Evolutionary conservation across 352 stramenopile species (phyloP), one percentile per base, ranked within the genome.

Genomic region (Phytophthora pini): DNA sequence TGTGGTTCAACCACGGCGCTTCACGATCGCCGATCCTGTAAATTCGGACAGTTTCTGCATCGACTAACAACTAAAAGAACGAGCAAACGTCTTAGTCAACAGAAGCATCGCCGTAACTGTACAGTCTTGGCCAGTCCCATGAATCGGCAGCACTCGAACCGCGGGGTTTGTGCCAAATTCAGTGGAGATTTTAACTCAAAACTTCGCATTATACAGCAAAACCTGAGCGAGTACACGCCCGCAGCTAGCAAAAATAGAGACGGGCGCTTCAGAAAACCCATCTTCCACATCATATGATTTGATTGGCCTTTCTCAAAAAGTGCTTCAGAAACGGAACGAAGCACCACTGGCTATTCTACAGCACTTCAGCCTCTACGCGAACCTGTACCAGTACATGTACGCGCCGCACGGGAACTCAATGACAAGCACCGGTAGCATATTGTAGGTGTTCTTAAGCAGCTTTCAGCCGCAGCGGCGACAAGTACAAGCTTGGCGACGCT

Each of bases 241-340:
- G 17, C 31, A 32, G 48, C 29, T 54, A 57, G 39, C 6, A 47
- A 58, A 20, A 61, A 61, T 53, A 61, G 50, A 57, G 54, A 38
- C 54, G 41, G 54, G 54, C 51, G 31, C 54, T 61, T 53, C 54
- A 60, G 53, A 60, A 60, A 34, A 9, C 24, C 31, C 31, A 36
- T 36, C 31, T 36, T 36, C 9, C 39, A 52, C 20, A 46, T 53
- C 54, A n/a, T 26, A 43, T 44, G 27, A 61, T 61, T 34, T 29
- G 29, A 26, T 29, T 49, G 29, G 32, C 15, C 26, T 41, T 49
- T 59, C 40, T 59, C 22, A 41, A 49, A 24, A 13, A 3, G 11
- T 10, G 20, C 29, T 57, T 57, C 50, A 57, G 50, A 57, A 57
- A 57, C 26, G 6, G 34, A 27, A 59, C 38, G 38, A 59, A 59